Evolutionary conservation across 2,329 filamentous ascomycete genomes (phyloP).

Genomic region (Akanthomyces muscarius): DNA sequence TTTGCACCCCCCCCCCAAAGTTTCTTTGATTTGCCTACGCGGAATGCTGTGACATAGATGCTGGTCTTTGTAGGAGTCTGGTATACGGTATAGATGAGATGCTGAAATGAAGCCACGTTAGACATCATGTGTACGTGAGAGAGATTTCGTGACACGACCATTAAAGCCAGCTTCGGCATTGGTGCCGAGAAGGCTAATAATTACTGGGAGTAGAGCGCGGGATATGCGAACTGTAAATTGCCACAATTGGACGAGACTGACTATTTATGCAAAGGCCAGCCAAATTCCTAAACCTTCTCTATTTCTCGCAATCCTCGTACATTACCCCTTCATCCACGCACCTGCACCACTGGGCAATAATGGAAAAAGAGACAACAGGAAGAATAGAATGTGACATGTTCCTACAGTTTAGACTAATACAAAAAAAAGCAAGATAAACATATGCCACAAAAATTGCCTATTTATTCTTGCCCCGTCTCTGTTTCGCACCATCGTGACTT

Average conservation of each 20-base stretch:
- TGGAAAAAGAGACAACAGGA: neutral
- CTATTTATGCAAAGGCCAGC: no score
- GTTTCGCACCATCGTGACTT: slow-evolving; percentile 24
- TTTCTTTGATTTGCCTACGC: neutral
- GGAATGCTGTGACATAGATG: neutral
- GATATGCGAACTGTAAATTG: no score
- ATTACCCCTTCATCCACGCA: neutral
- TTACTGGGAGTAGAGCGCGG: no score
- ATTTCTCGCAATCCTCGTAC: no score
- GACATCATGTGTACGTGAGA: neutral
- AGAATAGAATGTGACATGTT: neutral
- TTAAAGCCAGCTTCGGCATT: no score
- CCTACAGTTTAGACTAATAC: neutral
- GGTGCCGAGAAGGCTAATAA: no score
- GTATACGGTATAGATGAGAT: slow-evolving; percentile 13
- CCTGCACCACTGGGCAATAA: neutral
- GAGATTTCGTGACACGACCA: no score
- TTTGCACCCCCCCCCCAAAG: neutral
- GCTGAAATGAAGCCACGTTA: slow-evolving; percentile 7
- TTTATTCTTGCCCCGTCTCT: slow-evolving; percentile 25
- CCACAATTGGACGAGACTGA: no score
- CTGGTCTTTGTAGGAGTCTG: neutral
- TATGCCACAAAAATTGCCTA: slow-evolving; percentile 11
- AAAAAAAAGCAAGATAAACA: no score
- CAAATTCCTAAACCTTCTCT: no score